These are phyloP conservation scores for Dendrothele bispora DNA, from an alignment of 768 basidiomycete genomes.

Conservation along the genomic window DNA sequence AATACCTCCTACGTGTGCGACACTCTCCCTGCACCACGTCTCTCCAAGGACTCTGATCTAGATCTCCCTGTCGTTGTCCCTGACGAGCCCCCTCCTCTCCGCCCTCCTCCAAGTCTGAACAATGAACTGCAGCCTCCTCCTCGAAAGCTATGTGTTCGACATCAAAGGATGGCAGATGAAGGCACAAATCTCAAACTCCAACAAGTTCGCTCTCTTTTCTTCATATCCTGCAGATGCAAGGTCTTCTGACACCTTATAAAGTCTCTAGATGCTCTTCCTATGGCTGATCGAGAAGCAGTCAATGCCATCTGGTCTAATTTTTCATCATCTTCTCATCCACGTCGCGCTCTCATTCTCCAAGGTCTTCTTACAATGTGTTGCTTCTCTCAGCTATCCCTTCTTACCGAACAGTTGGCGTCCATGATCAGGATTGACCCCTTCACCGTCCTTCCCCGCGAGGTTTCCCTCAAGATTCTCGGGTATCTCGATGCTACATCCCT, in stretches of 20 bases:
- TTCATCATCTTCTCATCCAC: constrained; percentile 88
- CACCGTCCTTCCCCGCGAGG: constrained; percentile 84
- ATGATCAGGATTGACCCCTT: constrained; percentile 98
- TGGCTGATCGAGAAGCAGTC: constrained; percentile 84
- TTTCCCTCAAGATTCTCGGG: constrained; percentile 81
- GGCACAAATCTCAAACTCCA: constrained; percentile 91
- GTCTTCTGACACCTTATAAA: constrained; percentile 31
- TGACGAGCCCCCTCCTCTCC: constrained; percentile 40
- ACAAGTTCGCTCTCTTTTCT: constrained; percentile 48
- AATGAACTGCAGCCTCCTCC: constrained; percentile 37
- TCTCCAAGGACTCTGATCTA: constrained; percentile 33
- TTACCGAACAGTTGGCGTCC: constrained; percentile 87
- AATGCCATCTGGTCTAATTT: constrained; percentile 96
- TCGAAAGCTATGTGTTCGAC: constrained; percentile 86
- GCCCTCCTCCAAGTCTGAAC: constrained; percentile 27
- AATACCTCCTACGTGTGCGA: constrained; percentile 59
- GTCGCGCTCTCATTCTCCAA: constrained; percentile 91
- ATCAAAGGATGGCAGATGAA: constrained; percentile 96
- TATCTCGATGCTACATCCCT: constrained; percentile 92
- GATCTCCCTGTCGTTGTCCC: constrained; percentile 19
- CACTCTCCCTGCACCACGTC: constrained; percentile 63
- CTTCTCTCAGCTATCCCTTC: constrained; percentile 95
- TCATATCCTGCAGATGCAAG: background rate
- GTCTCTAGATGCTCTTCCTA: constrained; percentile 87
- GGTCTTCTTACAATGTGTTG: constrained; percentile 99